phyloP scores from a whole-genome alignment of 2,329 filamentous ascomycete species.

The Hymenoscyphus fraxineus region DNA sequence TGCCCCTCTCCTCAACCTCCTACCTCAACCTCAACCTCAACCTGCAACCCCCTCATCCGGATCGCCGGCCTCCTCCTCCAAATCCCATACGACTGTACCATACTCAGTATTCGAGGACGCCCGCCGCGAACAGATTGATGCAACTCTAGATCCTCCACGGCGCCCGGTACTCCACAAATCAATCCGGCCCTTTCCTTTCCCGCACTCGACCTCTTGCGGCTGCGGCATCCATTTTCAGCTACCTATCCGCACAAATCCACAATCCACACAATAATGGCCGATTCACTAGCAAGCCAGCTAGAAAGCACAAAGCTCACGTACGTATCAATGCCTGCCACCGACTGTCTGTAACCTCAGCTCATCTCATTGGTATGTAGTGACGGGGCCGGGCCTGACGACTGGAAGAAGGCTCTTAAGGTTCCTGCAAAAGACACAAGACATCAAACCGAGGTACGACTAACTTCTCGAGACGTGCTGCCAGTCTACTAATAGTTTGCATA shows the following conservation, averaged over 20 bases:
- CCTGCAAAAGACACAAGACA: conserved; percentile 72
- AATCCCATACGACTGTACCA: not conserved
- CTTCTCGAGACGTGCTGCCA: not conserved
- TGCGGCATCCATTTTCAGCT: conserved; percentile 9
- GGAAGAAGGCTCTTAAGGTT: conserved; percentile 70
- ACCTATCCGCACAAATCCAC: conserved; percentile 1
- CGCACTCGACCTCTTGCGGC: not conserved
- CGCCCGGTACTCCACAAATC: conserved; percentile 10
- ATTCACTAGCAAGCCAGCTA: conserved; percentile 51
- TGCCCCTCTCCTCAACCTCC: conserved; percentile 21
- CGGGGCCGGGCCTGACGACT: conserved; percentile 53
- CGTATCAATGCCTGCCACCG: conserved; percentile 11
- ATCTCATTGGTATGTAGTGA: conserved; percentile 37
- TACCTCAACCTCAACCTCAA: conserved; percentile 21
- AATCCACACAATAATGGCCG: conserved; percentile 38
- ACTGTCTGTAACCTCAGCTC: not conserved
- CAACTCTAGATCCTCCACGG: conserved; percentile 12
- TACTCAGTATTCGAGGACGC: conserved; percentile 5
- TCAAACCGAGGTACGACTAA: conserved; percentile 66
- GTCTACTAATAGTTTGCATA: conserved; percentile 38
- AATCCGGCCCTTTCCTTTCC: not conserved
- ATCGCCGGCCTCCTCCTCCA: conserved; percentile 6
- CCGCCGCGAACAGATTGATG: conserved; percentile 14
- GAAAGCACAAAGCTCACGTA: conserved; percentile 50
- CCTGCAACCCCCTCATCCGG: conserved; percentile 13